A percentile compares a stretch with the other conserved stretches of the same genome.
Evolutionary conservation across 352 stramenopile genomes (phyloP).

Genomic region (Phytophthora rubi): DNA sequence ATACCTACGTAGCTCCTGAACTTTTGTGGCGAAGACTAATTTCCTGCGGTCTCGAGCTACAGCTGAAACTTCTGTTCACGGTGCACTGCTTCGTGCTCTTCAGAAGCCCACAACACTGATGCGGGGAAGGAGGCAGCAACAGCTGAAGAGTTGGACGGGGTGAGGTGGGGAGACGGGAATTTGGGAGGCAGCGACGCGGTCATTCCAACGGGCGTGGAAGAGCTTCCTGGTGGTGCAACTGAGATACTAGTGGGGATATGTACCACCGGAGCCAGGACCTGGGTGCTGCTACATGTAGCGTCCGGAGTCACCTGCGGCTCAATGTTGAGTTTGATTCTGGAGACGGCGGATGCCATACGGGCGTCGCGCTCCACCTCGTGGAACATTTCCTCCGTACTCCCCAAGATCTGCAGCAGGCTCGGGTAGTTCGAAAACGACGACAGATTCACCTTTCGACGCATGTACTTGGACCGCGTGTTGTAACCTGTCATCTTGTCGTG

Average conservation of each 20-base stretch:
- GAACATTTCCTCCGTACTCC: slow-evolving; percentile 85
- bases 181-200: slow-evolving; percentile 27
- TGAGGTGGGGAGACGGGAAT: slow-evolving; percentile 50
- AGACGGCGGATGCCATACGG: slow-evolving; percentile 55
- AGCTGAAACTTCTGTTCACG: slow-evolving; percentile 24
- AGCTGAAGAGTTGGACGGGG: slow-evolving; percentile 47
- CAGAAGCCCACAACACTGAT: slow-evolving; percentile 54
- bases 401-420: slow-evolving; percentile 71
- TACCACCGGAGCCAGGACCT: slow-evolving; percentile 28
- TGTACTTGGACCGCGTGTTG: slow-evolving; percentile 87
- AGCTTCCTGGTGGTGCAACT: slow-evolving; percentile 14
- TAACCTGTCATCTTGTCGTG: slow-evolving; percentile 89
- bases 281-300: neutral
- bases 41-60: slow-evolving; percentile 1
- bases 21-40: neutral
- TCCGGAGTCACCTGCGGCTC: slow-evolving; percentile 22
- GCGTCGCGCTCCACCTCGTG: slow-evolving; percentile 70
- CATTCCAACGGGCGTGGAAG: slow-evolving; percentile 40
- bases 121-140: slow-evolving; percentile 51
- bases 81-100: slow-evolving; percentile 35
- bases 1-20: neutral
- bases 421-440: slow-evolving; percentile 83
- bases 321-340: slow-evolving; percentile 66
- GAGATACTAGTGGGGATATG: slow-evolving; percentile 13
- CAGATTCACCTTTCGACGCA: slow-evolving; percentile 82